Base-by-base conservation (phyloP, 2,329 filamentous ascomycete genomes). In the Aspergillus versicolor region DNA sequence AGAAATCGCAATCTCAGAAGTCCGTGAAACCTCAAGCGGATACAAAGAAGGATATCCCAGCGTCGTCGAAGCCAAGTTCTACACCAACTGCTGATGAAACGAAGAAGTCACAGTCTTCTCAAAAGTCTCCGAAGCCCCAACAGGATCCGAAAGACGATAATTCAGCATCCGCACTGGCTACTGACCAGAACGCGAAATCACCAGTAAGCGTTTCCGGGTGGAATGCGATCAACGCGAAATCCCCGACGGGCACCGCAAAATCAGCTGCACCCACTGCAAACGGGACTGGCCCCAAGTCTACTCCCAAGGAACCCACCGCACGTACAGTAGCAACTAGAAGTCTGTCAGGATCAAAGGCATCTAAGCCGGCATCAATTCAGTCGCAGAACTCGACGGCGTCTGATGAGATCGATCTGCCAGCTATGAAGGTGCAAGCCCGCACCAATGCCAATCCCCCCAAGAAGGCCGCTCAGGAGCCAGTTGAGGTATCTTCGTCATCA, bases 341-440 rank as follows among this genome's bases (percentile, higher is more conserved):
- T 11, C 15, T 30, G 15, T 12, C 34, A 37, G 34, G 34, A n/a
- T 37, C 48, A 24, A 19, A 45, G 8, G 9, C 45, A 32, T 38
- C 49, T 11, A 54, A 57, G 9, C n/a, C 45, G 8, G 13, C 45
- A 12, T 22, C 55, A 12, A 15, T 34, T 13, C 34, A 55, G 21
- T 58, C 56, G 12, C 55, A 58, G 40, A 53, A 43, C 41, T 57
- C 55, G 12, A 56, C 49, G 17, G 53, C 13, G 8, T 54, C 42
- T 5, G 42, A 57, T 24, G 47, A 52, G 17, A 21, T 50, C 7
- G 51, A 55, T 15, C n/a, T 52, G 12, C 51, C 51, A 6, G 9
- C 51, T 3, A 56, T 59, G 49, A 46, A 42, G 4, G 40, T 56
- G 1, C 44, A 51, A 21, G 51, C 51, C 12, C 41, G 54, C 21